Conservation (phyloP, 2,329 filamentous ascomycete species). For the Fonsecaea pedrosoi region DNA sequence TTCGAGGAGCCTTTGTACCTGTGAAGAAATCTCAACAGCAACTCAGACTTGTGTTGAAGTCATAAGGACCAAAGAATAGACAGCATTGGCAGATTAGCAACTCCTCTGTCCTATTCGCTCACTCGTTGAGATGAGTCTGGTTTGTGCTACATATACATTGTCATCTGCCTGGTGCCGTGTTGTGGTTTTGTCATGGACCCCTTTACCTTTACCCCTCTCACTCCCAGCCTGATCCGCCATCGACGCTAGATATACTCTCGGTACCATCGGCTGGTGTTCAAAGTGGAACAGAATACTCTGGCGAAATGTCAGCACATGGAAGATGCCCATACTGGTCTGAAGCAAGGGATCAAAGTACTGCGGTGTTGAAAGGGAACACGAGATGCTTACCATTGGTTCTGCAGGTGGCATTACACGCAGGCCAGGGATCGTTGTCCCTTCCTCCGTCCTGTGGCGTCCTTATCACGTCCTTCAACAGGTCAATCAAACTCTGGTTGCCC, state of each 20-base stretch:
- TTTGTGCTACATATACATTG: no score
- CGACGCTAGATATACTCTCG: neutral
- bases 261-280: neutral
- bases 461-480: neutral
- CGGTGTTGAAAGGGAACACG: neutral
- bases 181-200: no score
- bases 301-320: neutral
- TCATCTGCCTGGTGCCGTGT: no score
- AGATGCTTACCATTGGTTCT: constrained; percentile 15
- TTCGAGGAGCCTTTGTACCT: neutral
- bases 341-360: neutral
- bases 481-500: constrained; percentile 3
- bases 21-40: no score
- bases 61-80: no score
- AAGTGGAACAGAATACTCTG: neutral
- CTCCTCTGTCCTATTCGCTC: no score
- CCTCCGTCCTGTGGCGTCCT: constrained; percentile 15
- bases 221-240: neutral
- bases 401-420: constrained; percentile 16
- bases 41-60: no score
- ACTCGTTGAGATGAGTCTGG: no score
- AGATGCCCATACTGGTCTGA: neutral
- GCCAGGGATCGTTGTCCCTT: constrained; percentile 3
- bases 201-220: neutral
- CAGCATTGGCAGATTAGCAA: no score